Evolutionary conservation across 1,139 yeast genomes (phyloP), one percentile per base, ranked within the genome.

Genomic region (Nakaseomyces nivariensis): DNA sequence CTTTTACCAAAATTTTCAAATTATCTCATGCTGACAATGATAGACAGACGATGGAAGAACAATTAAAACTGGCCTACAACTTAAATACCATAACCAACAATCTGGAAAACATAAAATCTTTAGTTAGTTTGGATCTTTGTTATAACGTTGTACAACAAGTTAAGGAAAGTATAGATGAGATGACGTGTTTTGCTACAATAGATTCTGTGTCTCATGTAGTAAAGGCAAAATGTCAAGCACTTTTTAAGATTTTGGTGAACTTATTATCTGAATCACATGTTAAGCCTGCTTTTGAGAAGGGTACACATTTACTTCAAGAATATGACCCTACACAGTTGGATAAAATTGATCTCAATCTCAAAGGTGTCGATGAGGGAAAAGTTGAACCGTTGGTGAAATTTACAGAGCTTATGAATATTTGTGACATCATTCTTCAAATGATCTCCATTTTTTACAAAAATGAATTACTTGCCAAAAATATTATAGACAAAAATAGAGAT

Each of bases 381-480:
- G 85, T 86, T 9, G 94, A 85, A 56, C 97, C 98, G 0, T 72
- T 92, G 48, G 85, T 86, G 0, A 78, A 86, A 49, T 92, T 92
- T 61, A 85, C 94, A 22, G 97, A 90, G 63, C 73, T 92, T 54
- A 94, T 92, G 43, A 92, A 90, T 59, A 82, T 88, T 58, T 97
- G 96, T 6, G 98, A 92, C 64, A 71, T 90, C 54, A 87, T 92
- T 32, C 85, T 88, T 60, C 97, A 90, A 64, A 88, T 92, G 95
- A 72, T 89, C 43, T 92, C 87, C 53, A 88, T 89, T 1, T 92
- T 92, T 60, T 90, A 88, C 67, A 85, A 86, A 57, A 92, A 87
- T 62, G 97, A 92, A 63, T 73, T 92, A 56, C 76, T 85, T 3
- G 68, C 74, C 43, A 72, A 78, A 46, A 77, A 77, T 43, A 75